These are phyloP conservation scores for Cunninghamia lanceolata DNA, from an alignment of 75 land plant species.

Conservation along the genomic window DNA sequence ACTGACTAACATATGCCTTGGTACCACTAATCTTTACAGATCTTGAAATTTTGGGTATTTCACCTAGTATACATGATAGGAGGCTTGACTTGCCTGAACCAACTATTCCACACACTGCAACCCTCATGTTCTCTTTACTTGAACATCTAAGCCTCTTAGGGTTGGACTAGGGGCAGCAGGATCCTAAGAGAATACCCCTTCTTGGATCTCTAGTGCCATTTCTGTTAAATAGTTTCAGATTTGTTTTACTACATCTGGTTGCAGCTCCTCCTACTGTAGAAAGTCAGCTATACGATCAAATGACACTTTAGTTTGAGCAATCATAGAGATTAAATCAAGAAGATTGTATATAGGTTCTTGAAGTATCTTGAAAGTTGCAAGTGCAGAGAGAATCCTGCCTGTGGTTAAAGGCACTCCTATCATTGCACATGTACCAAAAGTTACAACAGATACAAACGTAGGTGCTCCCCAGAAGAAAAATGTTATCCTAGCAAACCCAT, in stretches of 20 bases:
- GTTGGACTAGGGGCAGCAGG: neutral
- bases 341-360: constrained; percentile 72
- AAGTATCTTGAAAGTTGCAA: constrained; percentile 82
- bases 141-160: neutral
- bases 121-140: constrained; percentile 19
- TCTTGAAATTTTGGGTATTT: no score
- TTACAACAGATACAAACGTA: constrained; percentile 60
- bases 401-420: constrained; percentile 55
- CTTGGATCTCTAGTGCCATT: constrained; percentile 13
- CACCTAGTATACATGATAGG: no score
- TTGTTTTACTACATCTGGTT: constrained; percentile 13
- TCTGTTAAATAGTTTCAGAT: neutral
- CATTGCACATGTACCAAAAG: constrained; percentile 75
- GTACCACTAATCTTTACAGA: no score
- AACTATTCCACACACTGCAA: no score
- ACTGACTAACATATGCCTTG: no score
- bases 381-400: constrained; percentile 70
- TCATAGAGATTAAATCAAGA: constrained; percentile 65
- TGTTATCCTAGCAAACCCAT: constrained; percentile 32
- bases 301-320: constrained; percentile 71
- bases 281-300: constrained; percentile 45
- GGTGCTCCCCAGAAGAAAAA: constrained; percentile 82
- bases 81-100: no score
- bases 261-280: constrained; percentile 34
- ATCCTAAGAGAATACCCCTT: constrained; percentile 21